A percentile compares a stretch with the other conserved stretches of the same genome.
These are phyloP conservation scores for Ramularia endophylla DNA, from an alignment of 2,329 filamentous ascomycete genomes.

Conservation along the genomic window DNA sequence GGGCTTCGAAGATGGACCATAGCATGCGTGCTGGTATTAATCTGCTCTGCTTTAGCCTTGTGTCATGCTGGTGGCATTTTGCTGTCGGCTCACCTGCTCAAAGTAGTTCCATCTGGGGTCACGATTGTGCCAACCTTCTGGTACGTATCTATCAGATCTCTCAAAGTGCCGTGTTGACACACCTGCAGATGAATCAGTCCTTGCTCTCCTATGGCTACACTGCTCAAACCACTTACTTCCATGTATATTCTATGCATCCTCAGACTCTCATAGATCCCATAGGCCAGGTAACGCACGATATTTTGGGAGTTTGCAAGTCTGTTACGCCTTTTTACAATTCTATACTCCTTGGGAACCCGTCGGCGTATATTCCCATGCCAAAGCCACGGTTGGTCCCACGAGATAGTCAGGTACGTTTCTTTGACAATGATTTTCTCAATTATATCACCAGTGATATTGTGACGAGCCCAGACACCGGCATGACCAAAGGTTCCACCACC, in stretches of 20 bases:
- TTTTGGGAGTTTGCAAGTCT: slow-evolving; percentile 1
- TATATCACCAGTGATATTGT: not conserved
- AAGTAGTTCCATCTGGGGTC: no score
- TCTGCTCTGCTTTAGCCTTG: not conserved
- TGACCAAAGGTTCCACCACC: slow-evolving; percentile 2
- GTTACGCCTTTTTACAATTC: slow-evolving; percentile 1
- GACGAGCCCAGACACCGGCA: slow-evolving; percentile 1
- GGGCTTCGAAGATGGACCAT: slow-evolving; percentile 1
- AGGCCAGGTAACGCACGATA: slow-evolving; percentile 1
- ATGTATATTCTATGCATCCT: slow-evolving; percentile 5
- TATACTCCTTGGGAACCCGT: slow-evolving; percentile 1
- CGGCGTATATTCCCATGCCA: not conserved
- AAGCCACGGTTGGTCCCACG: not conserved
- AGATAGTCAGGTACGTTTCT: slow-evolving; percentile 1
- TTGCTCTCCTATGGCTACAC: no score
- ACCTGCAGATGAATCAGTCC: no score
- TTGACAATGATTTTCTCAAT: slow-evolving; percentile 3
- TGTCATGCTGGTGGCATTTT: no score
- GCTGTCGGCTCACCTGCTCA: no score
- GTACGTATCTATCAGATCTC: no score
- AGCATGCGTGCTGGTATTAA: not conserved
- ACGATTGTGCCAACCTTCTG: no score
- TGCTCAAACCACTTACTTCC: not conserved
- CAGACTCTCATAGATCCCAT: slow-evolving; percentile 3
- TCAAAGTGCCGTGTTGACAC: not conserved